Conservation (phyloP, 768 basidiomycete genomes). For the Agaricus sinodeliciosus region DNA sequence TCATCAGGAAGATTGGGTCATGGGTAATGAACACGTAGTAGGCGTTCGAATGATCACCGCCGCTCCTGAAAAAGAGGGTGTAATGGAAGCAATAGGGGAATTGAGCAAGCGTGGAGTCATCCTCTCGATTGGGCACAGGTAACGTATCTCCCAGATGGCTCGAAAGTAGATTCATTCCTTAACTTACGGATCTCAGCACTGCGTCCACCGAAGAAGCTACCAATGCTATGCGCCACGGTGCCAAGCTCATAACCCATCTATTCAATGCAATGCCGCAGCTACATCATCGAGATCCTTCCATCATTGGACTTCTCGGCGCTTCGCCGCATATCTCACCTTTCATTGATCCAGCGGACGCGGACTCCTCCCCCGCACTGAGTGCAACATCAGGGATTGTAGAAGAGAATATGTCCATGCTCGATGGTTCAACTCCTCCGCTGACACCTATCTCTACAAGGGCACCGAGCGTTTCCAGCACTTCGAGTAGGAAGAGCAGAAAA, state of each 20-base stretch:
- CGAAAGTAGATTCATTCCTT: background rate
- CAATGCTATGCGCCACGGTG: slow-evolving; percentile 62
- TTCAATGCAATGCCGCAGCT: slow-evolving; percentile 93
- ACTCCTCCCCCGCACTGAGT: background rate
- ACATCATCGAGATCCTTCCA: slow-evolving; percentile 87
- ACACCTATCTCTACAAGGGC: slow-evolving; percentile 1
- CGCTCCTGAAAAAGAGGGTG: slow-evolving; percentile 83
- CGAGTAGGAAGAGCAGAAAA: slow-evolving; percentile 20
- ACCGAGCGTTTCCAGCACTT: slow-evolving; percentile 15
- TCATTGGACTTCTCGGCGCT: slow-evolving; percentile 82
- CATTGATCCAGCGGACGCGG: background rate
- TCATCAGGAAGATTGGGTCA: slow-evolving; percentile 62
- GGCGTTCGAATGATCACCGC: slow-evolving; percentile 79
- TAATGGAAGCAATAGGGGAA: slow-evolving; percentile 60
- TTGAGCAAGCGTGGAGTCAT: slow-evolving; percentile 60
- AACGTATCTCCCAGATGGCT: slow-evolving; percentile 9
- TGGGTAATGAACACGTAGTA: slow-evolving; percentile 32
- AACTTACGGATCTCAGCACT: slow-evolving; percentile 35
- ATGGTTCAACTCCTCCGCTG: background rate
- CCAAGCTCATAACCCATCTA: slow-evolving; percentile 83
- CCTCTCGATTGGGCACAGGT: slow-evolving; percentile 91
- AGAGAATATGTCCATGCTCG: background rate
- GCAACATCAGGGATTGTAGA: background rate
- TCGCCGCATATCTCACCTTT: slow-evolving; percentile 51
- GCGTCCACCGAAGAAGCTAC: slow-evolving; percentile 72